phyloP scores from a whole-genome alignment of 2,329 filamentous ascomycete species.

The Pseudogymnoascus sp. region DNA sequence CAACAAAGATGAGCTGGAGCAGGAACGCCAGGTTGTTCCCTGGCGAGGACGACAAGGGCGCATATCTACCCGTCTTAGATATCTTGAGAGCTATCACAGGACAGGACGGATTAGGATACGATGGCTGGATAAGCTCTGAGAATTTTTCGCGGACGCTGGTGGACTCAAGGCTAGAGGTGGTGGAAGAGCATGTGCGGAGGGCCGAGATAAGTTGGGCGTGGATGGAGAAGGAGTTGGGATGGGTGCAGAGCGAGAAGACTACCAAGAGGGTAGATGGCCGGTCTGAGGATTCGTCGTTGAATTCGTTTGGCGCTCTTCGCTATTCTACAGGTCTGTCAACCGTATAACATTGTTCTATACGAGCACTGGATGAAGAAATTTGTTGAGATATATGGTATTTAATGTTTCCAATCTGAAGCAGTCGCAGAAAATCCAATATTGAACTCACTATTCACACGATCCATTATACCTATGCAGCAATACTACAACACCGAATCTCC shows the following conservation, averaged over 20 bases:
- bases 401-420: background rate
- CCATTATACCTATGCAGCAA: background rate
- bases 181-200: constrained; percentile 41
- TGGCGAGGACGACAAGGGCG: constrained; percentile 40
- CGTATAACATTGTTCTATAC: background rate
- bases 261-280: too few relatives aligned
- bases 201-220: constrained; percentile 43
- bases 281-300: too few relatives aligned
- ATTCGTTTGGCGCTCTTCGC: too few relatives aligned
- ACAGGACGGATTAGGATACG: constrained; percentile 44
- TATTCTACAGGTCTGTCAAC: too few relatives aligned
- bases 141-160: constrained; percentile 46
- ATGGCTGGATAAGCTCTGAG: constrained; percentile 53
- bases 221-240: constrained; percentile 23
- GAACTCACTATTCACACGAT: background rate
- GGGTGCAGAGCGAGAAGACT: too few relatives aligned
- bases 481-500: background rate
- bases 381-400: background rate
- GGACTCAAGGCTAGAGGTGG: constrained; percentile 35
- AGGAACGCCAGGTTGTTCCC: constrained; percentile 62
- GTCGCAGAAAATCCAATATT: background rate
- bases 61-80: constrained; percentile 47
- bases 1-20: constrained; percentile 66
- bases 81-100: constrained; percentile 42
- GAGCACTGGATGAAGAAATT: background rate